Base-by-base conservation (phyloP, 495 filamentous ascomycete species). In the Annulohypoxylon moriforme region DNA sequence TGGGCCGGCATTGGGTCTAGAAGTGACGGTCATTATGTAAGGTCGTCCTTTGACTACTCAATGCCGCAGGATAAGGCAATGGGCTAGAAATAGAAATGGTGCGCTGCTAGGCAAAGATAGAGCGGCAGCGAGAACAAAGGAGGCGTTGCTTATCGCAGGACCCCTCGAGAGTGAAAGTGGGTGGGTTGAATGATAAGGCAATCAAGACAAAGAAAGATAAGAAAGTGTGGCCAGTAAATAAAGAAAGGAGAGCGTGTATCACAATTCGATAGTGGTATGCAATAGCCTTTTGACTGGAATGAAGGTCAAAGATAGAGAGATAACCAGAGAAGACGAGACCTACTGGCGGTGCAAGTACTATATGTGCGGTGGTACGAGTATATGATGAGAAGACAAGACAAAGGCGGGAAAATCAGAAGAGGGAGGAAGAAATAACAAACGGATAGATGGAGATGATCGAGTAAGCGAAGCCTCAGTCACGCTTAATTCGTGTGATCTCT, bases 21-120 rank as follows among this genome's bases (percentile, higher is more conserved):
- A 55, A 24, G 68, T 22, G 47, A 65, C 64, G 7, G 72, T 75
- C 75, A 78, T 78, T 50, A 67, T 71, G 72, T 65, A 68, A 73
- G 66, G 38, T 36, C 25, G 57, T 24, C 27, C 25, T 68, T 58
- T 63, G 57, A 11, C 13, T 64, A 10, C 52, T 50, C 4, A 42
- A 60, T 24, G 49, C 60, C 64, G 50, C 25, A 40, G 44, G 24
- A 38, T 47, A 66, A 65, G 65, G n/a, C n/a, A 73, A 66, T 56
- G 22, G 59, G 20, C 36, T 56, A 53, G 61, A 69, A 29, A 52
- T 38, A 14, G 33, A 65, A 22, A 55, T 38, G 20, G 36, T 34
- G 44, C 22, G 47, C 33, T 40, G 47, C 29, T 22, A 53, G 47
- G 63, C 25, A 49, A 64, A 20, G 49, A 68, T 42, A 55, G 47